phyloP scores from a whole-genome alignment of 306 rosid species.

The Arachis hypogaea region DNA sequence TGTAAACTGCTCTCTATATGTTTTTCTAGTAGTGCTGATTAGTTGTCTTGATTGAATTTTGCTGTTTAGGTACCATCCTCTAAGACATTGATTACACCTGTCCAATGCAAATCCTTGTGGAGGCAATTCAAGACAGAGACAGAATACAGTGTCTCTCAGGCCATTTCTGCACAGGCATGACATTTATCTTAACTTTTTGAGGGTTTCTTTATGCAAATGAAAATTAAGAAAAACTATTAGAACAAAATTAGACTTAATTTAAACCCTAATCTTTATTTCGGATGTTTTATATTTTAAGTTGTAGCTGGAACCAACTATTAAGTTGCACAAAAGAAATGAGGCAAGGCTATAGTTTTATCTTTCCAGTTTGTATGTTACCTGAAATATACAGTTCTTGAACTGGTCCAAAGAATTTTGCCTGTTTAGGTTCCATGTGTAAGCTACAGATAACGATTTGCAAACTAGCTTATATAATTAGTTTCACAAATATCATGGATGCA shows the following conservation, averaged over 20 bases:
- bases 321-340: neutral
- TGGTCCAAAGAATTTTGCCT: conserved; percentile 15
- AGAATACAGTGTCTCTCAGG: conserved; percentile 92
- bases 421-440: conserved; percentile 19
- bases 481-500: conserved; percentile 24
- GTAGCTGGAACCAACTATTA: conserved; percentile 13
- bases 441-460: conserved; percentile 15
- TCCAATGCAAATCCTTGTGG: conserved; percentile 97
- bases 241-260: neutral
- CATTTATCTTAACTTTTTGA: conserved; percentile 25
- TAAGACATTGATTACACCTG: conserved; percentile 88
- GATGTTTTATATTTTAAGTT: conserved; percentile 24
- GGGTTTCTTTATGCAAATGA: neutral
- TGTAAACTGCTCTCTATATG: conserved; percentile 24
- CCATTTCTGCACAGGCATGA: conserved; percentile 93
- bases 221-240: conserved; percentile 29
- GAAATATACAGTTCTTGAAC: conserved; percentile 17
- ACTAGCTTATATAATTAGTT: conserved; percentile 16
- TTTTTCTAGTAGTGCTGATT: conserved; percentile 22
- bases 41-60: conserved; percentile 21
- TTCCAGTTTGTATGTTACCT: conserved; percentile 24
- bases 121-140: conserved; percentile 94
- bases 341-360: neutral
- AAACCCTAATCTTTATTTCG: conserved; percentile 16
- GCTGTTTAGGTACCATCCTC: conserved; percentile 67